These are phyloP conservation scores for Canna indica DNA, from an alignment of 176 grass and related monocot genomes.

Conservation along the genomic window DNA sequence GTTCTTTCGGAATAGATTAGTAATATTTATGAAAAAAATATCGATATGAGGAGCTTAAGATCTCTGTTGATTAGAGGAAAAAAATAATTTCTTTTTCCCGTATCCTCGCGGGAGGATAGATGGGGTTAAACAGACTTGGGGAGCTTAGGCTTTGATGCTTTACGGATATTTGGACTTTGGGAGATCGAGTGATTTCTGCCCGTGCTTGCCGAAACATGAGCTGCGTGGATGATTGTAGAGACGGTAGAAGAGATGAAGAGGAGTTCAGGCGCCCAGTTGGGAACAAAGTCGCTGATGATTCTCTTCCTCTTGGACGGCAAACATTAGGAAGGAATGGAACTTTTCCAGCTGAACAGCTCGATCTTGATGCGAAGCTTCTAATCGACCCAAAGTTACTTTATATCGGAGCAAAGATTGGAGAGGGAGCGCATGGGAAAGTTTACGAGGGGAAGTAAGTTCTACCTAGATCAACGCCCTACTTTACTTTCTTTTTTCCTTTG, in stretches of 20 bases:
- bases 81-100: not conserved
- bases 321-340: constrained; percentile 21
- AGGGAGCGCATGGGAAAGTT: constrained; percentile 53
- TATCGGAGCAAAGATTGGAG: constrained; percentile 45
- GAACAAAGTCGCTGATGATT: constrained; percentile 29
- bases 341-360: constrained; percentile 17
- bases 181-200: not conserved
- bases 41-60: not conserved
- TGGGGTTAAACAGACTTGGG: not conserved
- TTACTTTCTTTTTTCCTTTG: not conserved
- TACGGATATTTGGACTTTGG: not conserved
- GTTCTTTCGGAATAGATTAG: not conserved
- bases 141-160: not conserved
- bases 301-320: constrained; percentile 21
- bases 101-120: no score
- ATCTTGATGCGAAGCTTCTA: constrained; percentile 36
- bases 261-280: constrained; percentile 10
- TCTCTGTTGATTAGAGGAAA: not conserved
- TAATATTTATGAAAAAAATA: not conserved
- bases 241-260: constrained; percentile 12
- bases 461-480: not conserved
- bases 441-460: constrained; percentile 45
- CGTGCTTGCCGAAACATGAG: constrained; percentile 11
- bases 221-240: constrained; percentile 12
- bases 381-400: constrained; percentile 41